Evolutionary conservation across 805 yeast species (phyloP), one percentile per base, ranked within the genome.

Genomic region (Cyberlindnera meyerae): DNA sequence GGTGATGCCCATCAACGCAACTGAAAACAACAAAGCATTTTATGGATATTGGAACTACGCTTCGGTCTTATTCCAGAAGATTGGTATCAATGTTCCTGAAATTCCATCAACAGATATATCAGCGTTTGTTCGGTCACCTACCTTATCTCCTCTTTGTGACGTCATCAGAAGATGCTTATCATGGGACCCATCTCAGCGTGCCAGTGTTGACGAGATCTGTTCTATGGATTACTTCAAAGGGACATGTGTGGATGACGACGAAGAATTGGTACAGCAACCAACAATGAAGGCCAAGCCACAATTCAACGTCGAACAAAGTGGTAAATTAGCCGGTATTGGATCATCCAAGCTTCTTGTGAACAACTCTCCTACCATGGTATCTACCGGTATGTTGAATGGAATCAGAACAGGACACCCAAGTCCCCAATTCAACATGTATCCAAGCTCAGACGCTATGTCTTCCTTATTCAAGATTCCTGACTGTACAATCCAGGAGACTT

Each of bases 1-100:
- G 9, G 9, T 9, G 0, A 58, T 62, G 21, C 51, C 61, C 11
- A 45, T 45, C 4, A 48, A 47, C 33, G 48, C 43, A 7, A 44
- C 52, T 22, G 52, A 43, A 7, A 41, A 45, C n/a, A 54, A 56
- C 36, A 40, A 37, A 20, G 82, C 79, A 3, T 60, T 74, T 26
- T 94, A 94, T 13, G 94, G 94, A 0, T 68, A 61, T 39, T 85
- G 95, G 95, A 69, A 68, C 29, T 79, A 77, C 24, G 87, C 86
- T 1, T 61, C 58, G 28, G 39, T 40, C 8, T 62, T 83, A 36
- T 75, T 83, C 0, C 52, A 65, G 2, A 63, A 67, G 9, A 54
- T 81, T 25, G 84, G 84, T 3, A 64, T 82, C 34, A 55, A 58
- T 27, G 62, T 82, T 16, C 89, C 90, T 0, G 59, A 58, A 32